A percentile compares a stretch with the other conserved stretches of the same genome.
Evolutionary conservation across 805 yeast genomes (phyloP).

Genomic region (Kuraishia borneana): DNA sequence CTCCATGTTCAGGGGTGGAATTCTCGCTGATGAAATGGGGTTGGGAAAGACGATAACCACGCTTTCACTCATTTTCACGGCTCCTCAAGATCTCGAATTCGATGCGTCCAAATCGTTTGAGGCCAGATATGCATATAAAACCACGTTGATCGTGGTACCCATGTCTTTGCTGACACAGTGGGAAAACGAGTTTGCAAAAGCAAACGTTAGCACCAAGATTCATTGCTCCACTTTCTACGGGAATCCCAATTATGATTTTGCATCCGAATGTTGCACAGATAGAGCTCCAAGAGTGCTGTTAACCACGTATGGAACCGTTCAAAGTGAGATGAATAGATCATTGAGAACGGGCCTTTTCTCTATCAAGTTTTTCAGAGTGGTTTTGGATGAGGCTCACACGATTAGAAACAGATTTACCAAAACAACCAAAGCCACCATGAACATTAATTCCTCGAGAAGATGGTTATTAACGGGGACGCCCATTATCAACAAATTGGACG

Average conservation of each 20-base stretch:
- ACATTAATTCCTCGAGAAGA: conserved; percentile 28
- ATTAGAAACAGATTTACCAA: conserved; percentile 41
- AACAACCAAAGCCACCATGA: conserved; percentile 32
- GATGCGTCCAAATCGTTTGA: background rate
- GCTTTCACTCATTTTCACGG: conserved; percentile 57
- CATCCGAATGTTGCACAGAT: conserved; percentile 27
- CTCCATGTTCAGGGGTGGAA: conserved; percentile 65
- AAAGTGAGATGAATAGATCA: conserved; percentile 53
- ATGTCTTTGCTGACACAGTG: conserved; percentile 89
- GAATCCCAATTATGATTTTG: conserved; percentile 40
- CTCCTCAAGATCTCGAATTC: conserved; percentile 37
- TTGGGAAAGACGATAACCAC: conserved; percentile 88
- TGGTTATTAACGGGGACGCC: conserved; percentile 64
- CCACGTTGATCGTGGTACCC: conserved; percentile 78
- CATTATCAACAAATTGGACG: conserved; percentile 73
- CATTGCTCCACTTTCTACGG: conserved; percentile 68
- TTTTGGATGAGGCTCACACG: conserved; percentile 56
- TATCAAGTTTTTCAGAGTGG: conserved; percentile 60
- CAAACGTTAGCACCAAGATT: conserved; percentile 31
- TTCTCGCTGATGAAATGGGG: conserved; percentile 95
- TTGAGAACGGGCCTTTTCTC: conserved; percentile 48
- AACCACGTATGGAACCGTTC: conserved; percentile 83
- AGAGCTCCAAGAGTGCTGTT: conserved; percentile 59
- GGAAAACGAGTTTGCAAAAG: conserved; percentile 67
- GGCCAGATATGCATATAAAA: conserved; percentile 45